These are phyloP conservation scores for Prunus mongolica DNA, from an alignment of 306 rosid species.

Conservation along the genomic window DNA sequence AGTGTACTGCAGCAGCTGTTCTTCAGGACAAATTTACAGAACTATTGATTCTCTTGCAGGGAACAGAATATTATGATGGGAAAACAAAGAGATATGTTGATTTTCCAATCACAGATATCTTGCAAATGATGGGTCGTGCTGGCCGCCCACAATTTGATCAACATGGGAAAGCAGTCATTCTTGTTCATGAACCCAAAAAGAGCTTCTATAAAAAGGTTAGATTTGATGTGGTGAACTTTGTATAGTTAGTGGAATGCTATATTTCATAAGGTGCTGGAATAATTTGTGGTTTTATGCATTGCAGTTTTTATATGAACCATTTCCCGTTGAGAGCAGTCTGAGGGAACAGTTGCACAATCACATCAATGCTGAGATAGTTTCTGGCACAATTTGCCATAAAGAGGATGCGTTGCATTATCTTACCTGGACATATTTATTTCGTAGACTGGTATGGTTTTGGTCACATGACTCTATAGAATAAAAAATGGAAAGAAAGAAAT, in stretches of 20 bases:
- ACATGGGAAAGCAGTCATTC: slow-evolving; percentile 98
- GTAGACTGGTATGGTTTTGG: slow-evolving; percentile 76
- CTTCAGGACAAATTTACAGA: neutral
- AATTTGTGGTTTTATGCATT: too few species aligned
- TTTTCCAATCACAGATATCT: slow-evolving; percentile 95
- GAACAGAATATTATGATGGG: slow-evolving; percentile 90
- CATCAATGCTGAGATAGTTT: slow-evolving; percentile 90
- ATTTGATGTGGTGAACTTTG: slow-evolving; percentile 7
- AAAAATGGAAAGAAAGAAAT: neutral
- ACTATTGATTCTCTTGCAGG: slow-evolving; percentile 45
- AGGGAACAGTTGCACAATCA: slow-evolving; percentile 82
- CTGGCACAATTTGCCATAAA: slow-evolving; percentile 87
- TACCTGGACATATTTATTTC: slow-evolving; percentile 94
- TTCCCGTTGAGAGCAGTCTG: slow-evolving; percentile 98
- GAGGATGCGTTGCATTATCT: slow-evolving; percentile 97
- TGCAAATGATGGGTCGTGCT: slow-evolving; percentile 99
- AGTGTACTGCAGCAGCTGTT: neutral
- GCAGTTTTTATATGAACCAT: slow-evolving; percentile 31
- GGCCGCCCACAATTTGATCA: slow-evolving; percentile 99
- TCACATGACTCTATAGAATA: neutral
- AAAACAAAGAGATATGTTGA: slow-evolving; percentile 89
- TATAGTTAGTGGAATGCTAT: too few species aligned
- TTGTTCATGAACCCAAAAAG: slow-evolving; percentile 98
- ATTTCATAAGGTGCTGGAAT: too few species aligned
- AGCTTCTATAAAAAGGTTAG: slow-evolving; percentile 93